phyloP scores from a whole-genome alignment of 1,284 basidiomycete genomes.

The Cystobasidiaceae sp. region DNA sequence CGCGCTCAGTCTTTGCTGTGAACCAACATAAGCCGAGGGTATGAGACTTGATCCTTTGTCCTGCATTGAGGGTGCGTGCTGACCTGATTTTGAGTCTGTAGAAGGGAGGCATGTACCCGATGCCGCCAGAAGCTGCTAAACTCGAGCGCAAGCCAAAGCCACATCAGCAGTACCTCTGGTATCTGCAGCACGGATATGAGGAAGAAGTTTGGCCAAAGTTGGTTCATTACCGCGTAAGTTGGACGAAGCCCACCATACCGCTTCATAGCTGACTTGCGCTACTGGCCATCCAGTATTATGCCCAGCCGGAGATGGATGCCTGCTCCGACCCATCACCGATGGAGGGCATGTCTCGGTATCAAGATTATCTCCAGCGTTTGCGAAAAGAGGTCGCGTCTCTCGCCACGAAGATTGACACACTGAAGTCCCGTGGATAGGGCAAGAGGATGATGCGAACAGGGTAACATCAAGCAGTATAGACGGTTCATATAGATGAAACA shows the following conservation, averaged over 20 bases:
- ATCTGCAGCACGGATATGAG: neutral
- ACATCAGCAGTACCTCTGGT: neutral
- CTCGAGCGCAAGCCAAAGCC: neutral
- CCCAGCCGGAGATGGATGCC: constrained; percentile 4
- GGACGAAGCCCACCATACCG: too few species aligned
- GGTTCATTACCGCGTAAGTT: constrained; percentile 20
- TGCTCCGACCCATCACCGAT: constrained; percentile 19
- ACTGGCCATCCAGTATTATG: constrained; percentile 22
- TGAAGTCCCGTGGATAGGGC: too few species aligned
- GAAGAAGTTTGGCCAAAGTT: constrained; percentile 18
- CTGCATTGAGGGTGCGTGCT: neutral
- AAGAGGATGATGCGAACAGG: too few species aligned
- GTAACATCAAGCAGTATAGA: too few species aligned
- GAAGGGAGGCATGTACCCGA: constrained; percentile 18
- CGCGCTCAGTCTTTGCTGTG: constrained; percentile 1
- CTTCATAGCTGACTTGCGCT: too few species aligned
- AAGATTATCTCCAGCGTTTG: neutral
- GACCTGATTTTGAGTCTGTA: neutral
- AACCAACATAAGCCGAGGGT: constrained; percentile 29
- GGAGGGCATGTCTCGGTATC: constrained; percentile 10
- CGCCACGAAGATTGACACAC: constrained; percentile 9
- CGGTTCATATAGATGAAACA: too few species aligned
- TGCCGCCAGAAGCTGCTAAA: constrained; percentile 3
- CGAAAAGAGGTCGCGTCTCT: constrained; percentile 12
- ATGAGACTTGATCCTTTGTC: neutral